Percentiles rank a stretch among this genome's conserved stretches.
Conservation (phyloP, 257 asterid species). For the Scutellaria barbata region DNA sequence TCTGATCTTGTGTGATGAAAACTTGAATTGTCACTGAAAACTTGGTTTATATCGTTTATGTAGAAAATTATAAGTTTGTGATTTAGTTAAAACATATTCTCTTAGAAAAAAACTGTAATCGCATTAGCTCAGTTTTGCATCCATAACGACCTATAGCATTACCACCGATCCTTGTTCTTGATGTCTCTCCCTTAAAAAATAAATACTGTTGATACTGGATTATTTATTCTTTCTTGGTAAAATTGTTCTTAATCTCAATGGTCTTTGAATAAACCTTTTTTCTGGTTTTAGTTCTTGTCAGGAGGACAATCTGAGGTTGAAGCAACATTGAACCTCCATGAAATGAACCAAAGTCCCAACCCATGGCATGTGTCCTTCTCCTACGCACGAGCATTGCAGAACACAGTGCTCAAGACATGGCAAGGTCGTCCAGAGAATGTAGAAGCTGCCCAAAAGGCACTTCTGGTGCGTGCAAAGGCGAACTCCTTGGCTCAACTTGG, state of each 20-base stretch:
- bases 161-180: no score
- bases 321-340: constrained; percentile 81
- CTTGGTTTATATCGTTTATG: no score
- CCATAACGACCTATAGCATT: no score
- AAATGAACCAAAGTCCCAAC: constrained; percentile 87
- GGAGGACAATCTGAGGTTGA: constrained; percentile 93
- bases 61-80: no score
- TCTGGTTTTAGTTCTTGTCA: constrained; percentile 68
- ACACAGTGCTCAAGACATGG: constrained; percentile 90
- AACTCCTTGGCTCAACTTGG: constrained; percentile 92
- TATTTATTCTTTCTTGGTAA: no score
- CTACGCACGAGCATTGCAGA: constrained; percentile 86
- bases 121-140: no score
- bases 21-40: background rate
- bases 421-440: constrained; percentile 81
- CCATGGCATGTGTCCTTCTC: constrained; percentile 98
- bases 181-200: no score
- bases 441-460: constrained; percentile 80
- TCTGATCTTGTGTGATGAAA: background rate
- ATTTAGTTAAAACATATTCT: no score
- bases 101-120: background rate
- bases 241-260: background rate
- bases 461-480: constrained; percentile 84
- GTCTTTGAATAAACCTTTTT: background rate
- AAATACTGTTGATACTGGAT: no score